These are phyloP conservation scores for Curvularia verruculosa DNA, from an alignment of 2,329 filamentous ascomycete genomes.

Conservation along the genomic window DNA sequence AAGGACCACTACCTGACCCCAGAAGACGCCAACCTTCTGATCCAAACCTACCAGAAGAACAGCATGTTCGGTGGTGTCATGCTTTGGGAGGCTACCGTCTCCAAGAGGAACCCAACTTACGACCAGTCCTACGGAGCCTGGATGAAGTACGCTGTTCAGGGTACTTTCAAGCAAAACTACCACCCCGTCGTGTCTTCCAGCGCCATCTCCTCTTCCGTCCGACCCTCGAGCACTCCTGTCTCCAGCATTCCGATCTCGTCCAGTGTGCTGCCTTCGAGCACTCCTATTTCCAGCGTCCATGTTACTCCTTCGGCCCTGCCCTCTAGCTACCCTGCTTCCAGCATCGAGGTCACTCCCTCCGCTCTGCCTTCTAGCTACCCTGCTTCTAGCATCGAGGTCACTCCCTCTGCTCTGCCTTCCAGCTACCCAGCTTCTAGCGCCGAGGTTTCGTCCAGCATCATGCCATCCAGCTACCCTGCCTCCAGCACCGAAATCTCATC, in stretches of 20 bases:
- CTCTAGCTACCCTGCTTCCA: neutral
- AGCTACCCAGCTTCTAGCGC: neutral
- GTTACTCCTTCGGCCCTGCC: neutral
- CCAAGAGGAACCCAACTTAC: slow-evolving; percentile 54
- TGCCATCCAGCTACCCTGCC: neutral
- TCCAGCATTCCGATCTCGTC: neutral
- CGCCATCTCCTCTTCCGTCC: slow-evolving; percentile 6
- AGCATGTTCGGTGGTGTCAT: slow-evolving; percentile 63
- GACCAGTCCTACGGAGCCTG: slow-evolving; percentile 54
- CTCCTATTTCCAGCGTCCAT: neutral
- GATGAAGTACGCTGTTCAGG: slow-evolving; percentile 52
- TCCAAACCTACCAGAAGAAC: slow-evolving; percentile 46
- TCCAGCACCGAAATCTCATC: neutral
- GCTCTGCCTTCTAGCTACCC: slow-evolving; percentile 1
- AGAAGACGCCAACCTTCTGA: slow-evolving; percentile 53
- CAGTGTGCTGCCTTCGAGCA: neutral
- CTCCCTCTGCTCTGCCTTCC: slow-evolving; percentile 1
- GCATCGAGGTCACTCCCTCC: neutral
- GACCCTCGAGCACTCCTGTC: neutral
- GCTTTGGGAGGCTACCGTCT: slow-evolving; percentile 63
- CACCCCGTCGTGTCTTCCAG: slow-evolving; percentile 21
- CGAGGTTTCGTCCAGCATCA: neutral
- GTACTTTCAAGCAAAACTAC: slow-evolving; percentile 29
- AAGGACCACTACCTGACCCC: slow-evolving; percentile 56
- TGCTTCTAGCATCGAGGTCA: neutral